phyloP scores from a whole-genome alignment of 2,329 filamentous ascomycete genomes.

The Geosmithia flava region DNA sequence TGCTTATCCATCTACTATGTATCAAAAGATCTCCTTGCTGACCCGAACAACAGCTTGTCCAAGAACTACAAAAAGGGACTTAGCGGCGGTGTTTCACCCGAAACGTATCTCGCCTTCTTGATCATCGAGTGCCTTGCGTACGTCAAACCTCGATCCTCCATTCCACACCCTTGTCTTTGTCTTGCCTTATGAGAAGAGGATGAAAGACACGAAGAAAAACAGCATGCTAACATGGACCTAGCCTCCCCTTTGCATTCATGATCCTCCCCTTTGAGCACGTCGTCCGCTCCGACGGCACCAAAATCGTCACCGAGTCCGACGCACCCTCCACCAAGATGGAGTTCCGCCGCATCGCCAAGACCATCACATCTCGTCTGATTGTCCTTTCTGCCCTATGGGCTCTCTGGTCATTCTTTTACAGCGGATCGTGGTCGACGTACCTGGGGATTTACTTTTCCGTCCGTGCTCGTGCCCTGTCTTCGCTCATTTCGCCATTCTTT shows the following conservation, averaged over 20 bases:
- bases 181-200: no score
- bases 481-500: slow-evolving; percentile 24
- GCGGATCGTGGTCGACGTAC: slow-evolving; percentile 27
- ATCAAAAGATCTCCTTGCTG: neutral
- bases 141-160: slow-evolving; percentile 6
- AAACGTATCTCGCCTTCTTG: slow-evolving; percentile 32
- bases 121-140: slow-evolving; percentile 31
- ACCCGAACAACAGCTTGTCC: slow-evolving; percentile 12
- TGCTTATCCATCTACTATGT: no score
- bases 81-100: slow-evolving; percentile 24
- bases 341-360: slow-evolving; percentile 24
- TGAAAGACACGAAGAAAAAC: no score
- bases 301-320: slow-evolving; percentile 24
- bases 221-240: slow-evolving; percentile 4
- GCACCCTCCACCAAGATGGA: slow-evolving; percentile 24
- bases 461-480: slow-evolving; percentile 8
- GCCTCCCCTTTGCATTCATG: slow-evolving; percentile 30
- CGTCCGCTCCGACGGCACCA: slow-evolving; percentile 11
- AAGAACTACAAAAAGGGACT: slow-evolving; percentile 22
- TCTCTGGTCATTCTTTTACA: slow-evolving; percentile 33
- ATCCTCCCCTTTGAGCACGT: slow-evolving; percentile 30
- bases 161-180: neutral
- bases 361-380: slow-evolving; percentile 23
- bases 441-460: slow-evolving; percentile 8
- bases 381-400: slow-evolving; percentile 25